Percentiles rank a stretch among this genome's conserved stretches.
phyloP scores from a whole-genome alignment of 345 rosid genomes.

The Syzygium jambos region DNA sequence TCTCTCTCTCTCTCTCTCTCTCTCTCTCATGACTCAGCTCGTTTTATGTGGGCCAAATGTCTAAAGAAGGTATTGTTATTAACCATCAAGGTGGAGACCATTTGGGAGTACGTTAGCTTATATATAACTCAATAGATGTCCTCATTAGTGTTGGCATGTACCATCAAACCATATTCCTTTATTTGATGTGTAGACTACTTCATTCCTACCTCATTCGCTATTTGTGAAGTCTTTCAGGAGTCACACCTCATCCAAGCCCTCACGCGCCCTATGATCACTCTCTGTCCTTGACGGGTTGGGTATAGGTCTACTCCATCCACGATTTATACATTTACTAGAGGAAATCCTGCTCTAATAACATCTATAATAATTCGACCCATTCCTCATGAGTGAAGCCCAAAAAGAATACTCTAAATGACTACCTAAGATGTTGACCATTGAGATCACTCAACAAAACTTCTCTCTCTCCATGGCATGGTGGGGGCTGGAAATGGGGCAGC shows the following conservation, averaged over 20 bases:
- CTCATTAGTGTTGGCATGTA: background rate
- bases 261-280: background rate
- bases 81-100: background rate
- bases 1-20: background rate
- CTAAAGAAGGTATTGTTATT: background rate
- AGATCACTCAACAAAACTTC: background rate
- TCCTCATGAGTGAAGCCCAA: background rate
- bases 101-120: background rate
- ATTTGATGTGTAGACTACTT: background rate
- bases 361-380: background rate
- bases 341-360: background rate
- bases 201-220: background rate
- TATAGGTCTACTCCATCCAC: background rate
- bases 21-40: background rate
- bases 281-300: background rate
- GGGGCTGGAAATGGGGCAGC: conserved; percentile 16
- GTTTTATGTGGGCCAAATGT: background rate
- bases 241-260: background rate
- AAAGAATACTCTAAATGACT: background rate
- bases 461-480: background rate
- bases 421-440: background rate
- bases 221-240: background rate
- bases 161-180: background rate
- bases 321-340: background rate
- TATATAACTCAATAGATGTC: background rate